These are phyloP conservation scores for Berberis thunbergii DNA, from an alignment of 164 flowering plant genomes.

Conservation along the genomic window DNA sequence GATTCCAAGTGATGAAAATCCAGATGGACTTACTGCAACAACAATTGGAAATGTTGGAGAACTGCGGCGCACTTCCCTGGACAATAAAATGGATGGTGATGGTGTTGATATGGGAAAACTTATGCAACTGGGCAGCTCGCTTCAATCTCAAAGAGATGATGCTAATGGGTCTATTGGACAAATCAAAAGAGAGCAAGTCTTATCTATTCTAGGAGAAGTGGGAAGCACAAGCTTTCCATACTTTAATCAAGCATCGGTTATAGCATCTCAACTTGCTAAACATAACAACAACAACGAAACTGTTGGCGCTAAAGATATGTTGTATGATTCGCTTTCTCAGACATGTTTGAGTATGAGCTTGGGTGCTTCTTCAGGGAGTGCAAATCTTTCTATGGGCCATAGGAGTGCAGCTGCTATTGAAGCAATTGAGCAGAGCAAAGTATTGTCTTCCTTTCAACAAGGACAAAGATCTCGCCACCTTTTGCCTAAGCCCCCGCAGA, in stretches of 20 bases:
- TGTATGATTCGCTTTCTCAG: constrained; percentile 31
- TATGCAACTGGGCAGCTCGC: constrained; percentile 23
- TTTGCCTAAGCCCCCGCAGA: constrained; percentile 46
- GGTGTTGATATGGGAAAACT: constrained; percentile 24
- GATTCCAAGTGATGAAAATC: constrained; percentile 36
- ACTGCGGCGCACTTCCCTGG: constrained; percentile 19
- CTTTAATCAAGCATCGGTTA: constrained; percentile 23
- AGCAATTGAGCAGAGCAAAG: constrained; percentile 34
- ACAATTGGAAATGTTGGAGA: constrained; percentile 19
- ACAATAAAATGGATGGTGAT: constrained; percentile 25
- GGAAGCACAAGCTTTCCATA: constrained; percentile 28
- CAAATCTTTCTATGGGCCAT: constrained; percentile 16
- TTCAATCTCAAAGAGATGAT: constrained; percentile 23
- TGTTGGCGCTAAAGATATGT: constrained; percentile 18
- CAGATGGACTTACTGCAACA: constrained; percentile 23
- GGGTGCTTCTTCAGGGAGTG: constrained; percentile 30
- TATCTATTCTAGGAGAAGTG: constrained; percentile 25
- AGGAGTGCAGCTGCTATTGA: constrained; percentile 21
- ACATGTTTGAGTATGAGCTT: constrained; percentile 54
- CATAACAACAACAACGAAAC: constrained; percentile 20
- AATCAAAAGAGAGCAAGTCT: constrained; percentile 45
- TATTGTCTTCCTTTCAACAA: constrained; percentile 32
- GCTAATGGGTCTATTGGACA: constrained; percentile 20
- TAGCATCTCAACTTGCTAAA: constrained; percentile 29
- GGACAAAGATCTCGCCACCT: constrained; percentile 40